Base-by-base conservation (phyloP, 2,329 filamentous ascomycete genomes). In the Fusarium sp. region DNA sequence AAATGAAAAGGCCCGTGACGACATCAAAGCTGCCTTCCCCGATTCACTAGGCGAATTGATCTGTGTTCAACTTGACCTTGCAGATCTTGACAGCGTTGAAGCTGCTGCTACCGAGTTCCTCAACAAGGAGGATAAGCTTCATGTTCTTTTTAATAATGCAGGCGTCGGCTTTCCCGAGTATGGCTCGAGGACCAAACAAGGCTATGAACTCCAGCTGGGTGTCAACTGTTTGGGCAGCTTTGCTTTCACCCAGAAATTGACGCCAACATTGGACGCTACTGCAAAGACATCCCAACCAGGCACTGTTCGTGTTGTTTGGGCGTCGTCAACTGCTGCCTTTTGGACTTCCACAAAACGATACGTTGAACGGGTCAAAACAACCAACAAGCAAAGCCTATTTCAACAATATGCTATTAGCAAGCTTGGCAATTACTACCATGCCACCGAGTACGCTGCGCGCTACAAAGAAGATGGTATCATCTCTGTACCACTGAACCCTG, bases 31-130 rank as follows among this genome's bases (percentile, higher is more conserved):
- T 11, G 65, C 75, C 0, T 41, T 57, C 2, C 80, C 83, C 2
- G 71, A 73, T 17, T 83, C 76, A 4, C 75, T 71, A 1, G 84
- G 84, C n/a, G 74, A 77, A 12, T 58, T 87, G 7, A 75, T 76
- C 18, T 85, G 82, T 54, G 69, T 87, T 6, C 69, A 78, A 5
- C 76, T 88, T 5, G 85, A 88, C 45, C 77, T 83, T 9, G 72
- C 75, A 13, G 80, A 83, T 57, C 76, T 82, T 1, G 35, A 72
- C 2, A 78, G 73, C 10, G 70, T 82, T 35, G 75, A 77, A 32
- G 35, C 60, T 4, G 70, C 80, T 0, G 78, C 78, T 0, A 38
- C 72, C 7, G 60, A 62, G 2, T 79, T 80, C 3, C 37, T 76
- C 5, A 32, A 53, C 14, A 65, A 54, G 18, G 74, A 79, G 37